Percentiles rank a stretch among this genome's conserved stretches.
These are phyloP conservation scores for Vaccinium myrtillus DNA, from an alignment of 148 eudicot genomes.

Conservation along the genomic window DNA sequence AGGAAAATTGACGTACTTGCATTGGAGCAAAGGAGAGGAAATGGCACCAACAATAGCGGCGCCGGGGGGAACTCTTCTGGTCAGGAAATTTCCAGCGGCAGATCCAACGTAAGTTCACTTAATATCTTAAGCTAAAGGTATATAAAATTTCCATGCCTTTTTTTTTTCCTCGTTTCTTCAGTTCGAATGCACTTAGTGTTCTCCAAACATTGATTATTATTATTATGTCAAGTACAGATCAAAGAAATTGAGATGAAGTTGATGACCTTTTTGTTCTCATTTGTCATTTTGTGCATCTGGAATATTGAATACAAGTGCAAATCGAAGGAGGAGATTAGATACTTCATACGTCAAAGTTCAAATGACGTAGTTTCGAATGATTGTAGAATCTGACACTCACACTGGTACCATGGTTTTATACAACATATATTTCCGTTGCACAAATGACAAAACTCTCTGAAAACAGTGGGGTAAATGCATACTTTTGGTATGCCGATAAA, in stretches of 20 bases:
- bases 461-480: background rate
- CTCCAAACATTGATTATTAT: background rate
- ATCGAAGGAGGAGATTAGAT: background rate
- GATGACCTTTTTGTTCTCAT: background rate
- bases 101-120: slow-evolving; percentile 56
- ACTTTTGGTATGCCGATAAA: background rate
- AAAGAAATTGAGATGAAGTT: background rate
- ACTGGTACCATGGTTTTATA: background rate
- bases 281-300: background rate
- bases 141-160: slow-evolving; percentile 3
- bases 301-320: background rate
- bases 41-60: slow-evolving; percentile 74
- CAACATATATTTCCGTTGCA: background rate
- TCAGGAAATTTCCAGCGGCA: slow-evolving; percentile 70
- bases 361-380: background rate
- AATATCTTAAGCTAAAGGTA: background rate
- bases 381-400: background rate
- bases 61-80: slow-evolving; percentile 85
- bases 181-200: background rate
- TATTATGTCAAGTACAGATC: background rate
- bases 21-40: slow-evolving; percentile 79
- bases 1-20: slow-evolving; percentile 79
- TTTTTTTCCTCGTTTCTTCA: background rate
- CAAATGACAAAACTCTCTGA: background rate
- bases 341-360: background rate